A percentile compares a stretch with the other conserved stretches of the same genome.
Conservation (phyloP, 1,284 basidiomycete genomes). For the Phaffia rhodozyma region DNA sequence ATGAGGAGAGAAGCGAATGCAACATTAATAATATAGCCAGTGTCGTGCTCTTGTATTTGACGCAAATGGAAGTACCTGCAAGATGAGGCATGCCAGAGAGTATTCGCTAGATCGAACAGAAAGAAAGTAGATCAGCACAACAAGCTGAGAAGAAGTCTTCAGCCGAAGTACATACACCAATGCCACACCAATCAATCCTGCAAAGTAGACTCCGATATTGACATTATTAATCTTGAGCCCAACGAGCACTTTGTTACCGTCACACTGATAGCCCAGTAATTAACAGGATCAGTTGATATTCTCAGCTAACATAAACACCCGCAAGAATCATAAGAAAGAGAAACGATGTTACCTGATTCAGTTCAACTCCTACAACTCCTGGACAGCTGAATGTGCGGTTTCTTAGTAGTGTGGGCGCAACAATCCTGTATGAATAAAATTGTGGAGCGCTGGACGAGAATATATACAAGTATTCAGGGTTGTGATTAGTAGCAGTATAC, state of each 20-base stretch:
- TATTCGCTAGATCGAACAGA: no score
- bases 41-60: neutral
- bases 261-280: slow-evolving; percentile 25
- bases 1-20: slow-evolving; percentile 33
- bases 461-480: slow-evolving; percentile 17
- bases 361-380: slow-evolving; percentile 28
- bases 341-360: slow-evolving; percentile 27
- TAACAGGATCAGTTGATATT: neutral
- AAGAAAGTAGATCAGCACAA: no score
- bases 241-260: slow-evolving; percentile 37
- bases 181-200: slow-evolving; percentile 34
- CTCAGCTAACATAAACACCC: neutral
- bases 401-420: slow-evolving; percentile 35
- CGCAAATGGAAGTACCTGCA: no score
- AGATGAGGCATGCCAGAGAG: no score
- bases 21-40: slow-evolving; percentile 21
- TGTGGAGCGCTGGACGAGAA: slow-evolving; percentile 23
- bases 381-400: slow-evolving; percentile 36
- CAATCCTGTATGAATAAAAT: slow-evolving; percentile 33
- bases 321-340: neutral
- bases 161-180: slow-evolving; percentile 20
- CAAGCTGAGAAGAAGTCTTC: neutral
- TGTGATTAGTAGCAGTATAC: neutral
- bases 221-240: slow-evolving; percentile 31
- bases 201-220: slow-evolving; percentile 36